Evolutionary conservation across 2,329 filamentous ascomycete genomes (phyloP), one percentile per base, ranked within the genome.

Genomic region (Tolypocladium paradoxum): DNA sequence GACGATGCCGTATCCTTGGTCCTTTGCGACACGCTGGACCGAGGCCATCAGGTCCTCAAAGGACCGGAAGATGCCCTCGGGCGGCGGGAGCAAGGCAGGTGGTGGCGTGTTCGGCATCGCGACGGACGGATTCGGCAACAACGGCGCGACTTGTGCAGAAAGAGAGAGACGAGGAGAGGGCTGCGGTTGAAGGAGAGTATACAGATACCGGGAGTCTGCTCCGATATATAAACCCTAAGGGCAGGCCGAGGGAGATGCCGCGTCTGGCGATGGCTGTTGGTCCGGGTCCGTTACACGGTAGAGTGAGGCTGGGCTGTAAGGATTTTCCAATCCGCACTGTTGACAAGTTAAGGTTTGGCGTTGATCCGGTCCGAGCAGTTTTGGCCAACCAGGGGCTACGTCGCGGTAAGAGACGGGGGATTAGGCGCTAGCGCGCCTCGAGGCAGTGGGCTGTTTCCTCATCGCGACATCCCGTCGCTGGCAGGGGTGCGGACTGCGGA

Each of bases 1-100:
- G 58, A 83, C 80, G 16, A 83, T 79, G 38, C 78, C 78, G 57
- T 82, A 83, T 48, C 80, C 80, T 58, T 83, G 79, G 50, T 83
- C 79, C 62, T 83, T 83, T 7, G 80, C 79, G 5, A 79, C 74
- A 43, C 77, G 76, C 64, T 83, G 80, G 9, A 83, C 78, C 22
- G 79, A 75, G 4, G 70, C 70, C 60, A 83, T 72, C 43, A 83
- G 71, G 55, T 83, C 80, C 33, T 83, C 79, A 56, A 83, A 83
- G 50, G 73, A 76, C 48, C 76, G 70, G 56, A 78, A 83, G 63
- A 83, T 82, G 57, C 78, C 78, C 63, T 83, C 79, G 50, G 79
- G 78, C 49, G 80, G 80, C 40, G 80, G 76, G 45, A 76, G 71
- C 56, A 82, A 68, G 55, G 69, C 67, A 47, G 73, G 70, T 43